These are phyloP conservation scores for Coemansia sp. DNA, from an alignment of 192 early-diverging fungal species.

Conservation along the genomic window DNA sequence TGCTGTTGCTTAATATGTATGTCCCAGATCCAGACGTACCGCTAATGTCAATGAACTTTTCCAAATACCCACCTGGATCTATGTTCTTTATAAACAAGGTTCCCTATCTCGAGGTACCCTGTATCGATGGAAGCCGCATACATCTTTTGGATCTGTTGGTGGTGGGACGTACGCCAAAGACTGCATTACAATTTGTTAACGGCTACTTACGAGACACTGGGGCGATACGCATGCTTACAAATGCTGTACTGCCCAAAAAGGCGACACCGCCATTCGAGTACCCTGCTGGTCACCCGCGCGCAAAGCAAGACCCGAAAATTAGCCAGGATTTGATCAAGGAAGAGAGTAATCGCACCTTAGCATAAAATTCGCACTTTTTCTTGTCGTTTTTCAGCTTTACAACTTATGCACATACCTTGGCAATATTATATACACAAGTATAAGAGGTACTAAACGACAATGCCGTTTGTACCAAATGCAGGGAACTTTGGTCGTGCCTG, in stretches of 20 bases:
- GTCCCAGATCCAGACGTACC: constrained; percentile 3
- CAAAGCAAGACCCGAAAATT: too few species aligned
- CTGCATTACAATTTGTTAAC: constrained; percentile 20
- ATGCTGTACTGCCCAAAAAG: constrained; percentile 12
- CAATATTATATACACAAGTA: neutral
- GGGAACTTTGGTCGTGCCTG: neutral
- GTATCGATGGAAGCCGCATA: constrained; percentile 25
- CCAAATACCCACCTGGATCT: constrained; percentile 19
- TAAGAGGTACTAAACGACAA: neutral
- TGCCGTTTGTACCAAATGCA: neutral
- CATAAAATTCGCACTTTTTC: neutral
- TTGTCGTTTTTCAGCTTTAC: neutral
- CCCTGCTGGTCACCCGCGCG: constrained; percentile 12
- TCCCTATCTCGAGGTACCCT: constrained; percentile 29
- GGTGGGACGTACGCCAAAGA: constrained; percentile 10
- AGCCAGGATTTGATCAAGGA: neutral
- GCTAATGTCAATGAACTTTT: constrained; percentile 7
- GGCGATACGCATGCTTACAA: constrained; percentile 17
- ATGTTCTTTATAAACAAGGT: constrained; percentile 25
- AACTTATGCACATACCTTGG: neutral
- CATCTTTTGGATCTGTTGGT: constrained; percentile 3
- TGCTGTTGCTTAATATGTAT: constrained; percentile 12
- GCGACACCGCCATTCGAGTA: constrained; percentile 40
- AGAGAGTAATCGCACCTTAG: too few species aligned
- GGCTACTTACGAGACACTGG: constrained; percentile 15